phyloP scores from a whole-genome alignment of 805 yeast species.

The Vanderwaltozyma verrucispora region DNA sequence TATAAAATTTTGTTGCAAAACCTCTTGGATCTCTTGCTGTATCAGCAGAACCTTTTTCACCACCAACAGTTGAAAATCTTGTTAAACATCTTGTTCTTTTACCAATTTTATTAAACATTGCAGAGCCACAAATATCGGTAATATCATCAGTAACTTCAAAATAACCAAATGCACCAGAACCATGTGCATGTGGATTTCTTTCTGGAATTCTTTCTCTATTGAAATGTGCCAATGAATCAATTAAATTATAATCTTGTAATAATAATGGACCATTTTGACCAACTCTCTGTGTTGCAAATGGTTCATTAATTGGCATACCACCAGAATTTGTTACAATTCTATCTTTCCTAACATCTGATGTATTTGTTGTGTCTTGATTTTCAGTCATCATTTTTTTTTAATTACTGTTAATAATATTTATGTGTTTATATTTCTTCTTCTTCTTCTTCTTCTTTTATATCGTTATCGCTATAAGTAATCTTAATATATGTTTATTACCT shows the following conservation, averaged over 20 bases:
- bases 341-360: slow-evolving; percentile 23
- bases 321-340: slow-evolving; percentile 62
- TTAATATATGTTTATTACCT: too few species aligned
- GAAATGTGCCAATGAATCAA: slow-evolving; percentile 77
- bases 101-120: slow-evolving; percentile 57
- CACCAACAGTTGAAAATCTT: slow-evolving; percentile 68
- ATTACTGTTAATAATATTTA: slow-evolving; percentile 9
- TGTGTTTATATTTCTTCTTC: background rate
- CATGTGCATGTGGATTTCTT: slow-evolving; percentile 89
- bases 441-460: too few species aligned
- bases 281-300: slow-evolving; percentile 9
- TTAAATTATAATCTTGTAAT: slow-evolving; percentile 69
- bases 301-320: slow-evolving; percentile 68
- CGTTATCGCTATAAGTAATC: too few species aligned
- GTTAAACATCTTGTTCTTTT: slow-evolving; percentile 65
- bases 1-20: slow-evolving; percentile 52
- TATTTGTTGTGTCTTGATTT: slow-evolving; percentile 17
- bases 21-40: slow-evolving; percentile 65
- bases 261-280: slow-evolving; percentile 56
- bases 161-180: slow-evolving; percentile 82
- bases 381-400: slow-evolving; percentile 8
- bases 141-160: slow-evolving; percentile 85
- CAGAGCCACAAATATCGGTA: slow-evolving; percentile 51
- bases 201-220: slow-evolving; percentile 88
- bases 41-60: slow-evolving; percentile 58